Evolutionary conservation across 129 eudicot species (phyloP), one percentile per base, ranked within the genome.

Genomic region (Chrysanthemum makinoi): DNA sequence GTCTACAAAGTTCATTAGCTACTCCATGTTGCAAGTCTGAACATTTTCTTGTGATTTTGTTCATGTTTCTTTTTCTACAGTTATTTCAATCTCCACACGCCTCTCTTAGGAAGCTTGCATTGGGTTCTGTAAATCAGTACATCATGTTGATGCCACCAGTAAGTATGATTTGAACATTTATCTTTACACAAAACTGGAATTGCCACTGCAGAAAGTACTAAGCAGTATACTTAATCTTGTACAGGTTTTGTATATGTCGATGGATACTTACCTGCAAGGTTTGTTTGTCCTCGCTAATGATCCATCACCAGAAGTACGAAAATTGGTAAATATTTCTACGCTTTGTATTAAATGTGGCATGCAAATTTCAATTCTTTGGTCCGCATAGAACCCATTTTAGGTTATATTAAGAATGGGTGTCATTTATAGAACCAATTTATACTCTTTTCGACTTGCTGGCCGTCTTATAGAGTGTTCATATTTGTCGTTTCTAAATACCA

Each of bases 111-210:
- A 94, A 90, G 82, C 91, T 90, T 66, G 86, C 99, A 17, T 78
- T 94, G 83, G 84, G 80, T 72, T 87, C 91, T 18, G 97, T 94
- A 43, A 89, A 94, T 79, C 99, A 94, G 72, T 94, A 78, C 73
- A 86, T 94, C 51, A 89, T 94, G 99, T 67, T 94, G 71, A 94
- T 94, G 99, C 99, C 99, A 68, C 72, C 84, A 57, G 99, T 94
- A 79, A 89, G 96, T 87, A 69, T 59, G 57, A n/a, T 26, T 65
- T 63, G 10, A 28, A 20, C 54, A 65, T 70, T 56, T 71, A 33
- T 1, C 14, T 35, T 69, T 44, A 1, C 14, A 28, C 72, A 51
- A 62, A 62, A 65, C 50, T 69, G 6, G 24, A 65, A 55, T 73
- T 69, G 28, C 49, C 26, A 64, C 71, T 57, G 70, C 52, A 55